Conservation (phyloP, 805 yeast genomes). For the Candida dajiaensis region DNA sequence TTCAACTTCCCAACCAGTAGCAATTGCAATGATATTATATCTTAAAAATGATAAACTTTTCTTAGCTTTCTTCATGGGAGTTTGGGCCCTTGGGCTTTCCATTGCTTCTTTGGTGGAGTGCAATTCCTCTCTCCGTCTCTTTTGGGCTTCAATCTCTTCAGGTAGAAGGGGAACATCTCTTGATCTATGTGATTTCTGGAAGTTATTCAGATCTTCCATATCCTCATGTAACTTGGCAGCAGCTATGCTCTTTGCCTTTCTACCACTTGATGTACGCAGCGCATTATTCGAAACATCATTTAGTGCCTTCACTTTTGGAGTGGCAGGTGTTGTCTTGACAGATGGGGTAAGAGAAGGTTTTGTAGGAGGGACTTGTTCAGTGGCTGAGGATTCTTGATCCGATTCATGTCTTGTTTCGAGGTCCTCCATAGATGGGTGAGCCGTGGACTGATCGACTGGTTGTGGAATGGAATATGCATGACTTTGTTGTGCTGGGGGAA, state of each 20-base stretch:
- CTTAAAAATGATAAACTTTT: slow-evolving; percentile 8
- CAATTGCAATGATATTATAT: slow-evolving; percentile 40
- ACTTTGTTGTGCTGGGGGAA: neutral
- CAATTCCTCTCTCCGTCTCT: slow-evolving; percentile 25
- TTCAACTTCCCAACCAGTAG: slow-evolving; percentile 60
- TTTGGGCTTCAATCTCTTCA: slow-evolving; percentile 30
- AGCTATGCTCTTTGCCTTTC: slow-evolving; percentile 66
- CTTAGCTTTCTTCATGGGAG: neutral
- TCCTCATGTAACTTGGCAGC: slow-evolving; percentile 58
- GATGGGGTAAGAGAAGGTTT: neutral
- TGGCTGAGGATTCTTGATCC: neutral
- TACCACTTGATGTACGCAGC: slow-evolving; percentile 22
- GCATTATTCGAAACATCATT: slow-evolving; percentile 2
- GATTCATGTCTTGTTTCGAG: neutral
- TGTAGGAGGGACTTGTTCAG: neutral
- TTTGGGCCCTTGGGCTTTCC: neutral
- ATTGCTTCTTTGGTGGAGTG: slow-evolving; percentile 12
- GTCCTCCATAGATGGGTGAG: neutral
- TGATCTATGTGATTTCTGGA: slow-evolving; percentile 47
- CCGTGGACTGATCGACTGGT: neutral
- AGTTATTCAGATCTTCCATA: slow-evolving; percentile 62
- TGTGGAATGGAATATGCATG: neutral
- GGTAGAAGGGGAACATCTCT: slow-evolving; percentile 34
- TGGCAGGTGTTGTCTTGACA: neutral
- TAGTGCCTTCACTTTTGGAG: slow-evolving; percentile 5